Conservation (phyloP, 2,329 filamentous ascomycete species). For the Blastomyces gilchristii region DNA sequence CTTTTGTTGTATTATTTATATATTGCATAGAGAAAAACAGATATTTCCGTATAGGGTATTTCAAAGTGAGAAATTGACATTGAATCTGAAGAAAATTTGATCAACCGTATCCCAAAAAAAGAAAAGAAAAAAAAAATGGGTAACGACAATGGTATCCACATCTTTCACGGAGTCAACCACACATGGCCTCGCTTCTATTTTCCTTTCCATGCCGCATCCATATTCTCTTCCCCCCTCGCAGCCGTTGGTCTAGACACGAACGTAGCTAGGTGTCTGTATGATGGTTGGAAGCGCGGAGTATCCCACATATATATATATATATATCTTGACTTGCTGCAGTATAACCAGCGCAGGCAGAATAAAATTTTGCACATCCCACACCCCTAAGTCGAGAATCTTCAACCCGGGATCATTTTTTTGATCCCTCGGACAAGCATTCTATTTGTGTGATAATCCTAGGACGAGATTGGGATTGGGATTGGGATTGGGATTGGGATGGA, state of each 20-base stretch:
- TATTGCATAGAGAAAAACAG: not conserved
- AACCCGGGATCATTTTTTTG: not conserved
- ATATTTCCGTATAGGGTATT: not conserved
- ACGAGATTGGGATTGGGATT: not conserved
- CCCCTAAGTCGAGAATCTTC: not conserved
- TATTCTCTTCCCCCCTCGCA: not conserved
- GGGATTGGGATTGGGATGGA: not conserved
- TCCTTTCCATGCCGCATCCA: not conserved
- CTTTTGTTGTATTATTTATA: not conserved
- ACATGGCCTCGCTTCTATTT: not conserved
- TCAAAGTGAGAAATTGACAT: not conserved
- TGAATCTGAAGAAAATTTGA: not conserved
- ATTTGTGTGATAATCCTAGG: not conserved
- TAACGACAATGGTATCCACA: not conserved
- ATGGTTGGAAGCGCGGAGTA: not conserved
- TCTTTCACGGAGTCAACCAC: not conserved
- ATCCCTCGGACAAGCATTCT: not conserved
- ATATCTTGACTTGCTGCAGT: not conserved
- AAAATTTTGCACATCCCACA: not conserved
- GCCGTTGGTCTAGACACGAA: not conserved
- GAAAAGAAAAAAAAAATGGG: too few species aligned
- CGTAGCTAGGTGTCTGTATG: not conserved
- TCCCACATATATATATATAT: not conserved
- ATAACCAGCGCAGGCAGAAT: not conserved
- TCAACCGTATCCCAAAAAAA: not conserved